A percentile compares a stretch with the other conserved stretches of the same genome.
phyloP scores from a whole-genome alignment of 2,329 filamentous ascomycete genomes.

The Conoideocrella luteorostrata region DNA sequence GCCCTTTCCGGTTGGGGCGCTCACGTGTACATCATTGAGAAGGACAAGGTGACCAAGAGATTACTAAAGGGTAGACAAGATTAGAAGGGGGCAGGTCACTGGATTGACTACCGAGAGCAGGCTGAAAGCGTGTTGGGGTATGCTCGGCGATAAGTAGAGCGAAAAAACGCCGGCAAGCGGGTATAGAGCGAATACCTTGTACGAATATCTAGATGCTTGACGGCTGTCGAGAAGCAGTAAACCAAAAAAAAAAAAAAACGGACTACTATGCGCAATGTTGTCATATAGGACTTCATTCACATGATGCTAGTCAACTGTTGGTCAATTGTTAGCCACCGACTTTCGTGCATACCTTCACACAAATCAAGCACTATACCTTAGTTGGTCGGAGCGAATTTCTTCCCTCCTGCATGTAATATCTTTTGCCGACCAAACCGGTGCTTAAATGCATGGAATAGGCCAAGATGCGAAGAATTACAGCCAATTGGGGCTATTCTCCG shows the following conservation, averaged over 20 bases:
- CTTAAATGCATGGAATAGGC: no score
- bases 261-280: not conserved
- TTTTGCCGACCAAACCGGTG: no score
- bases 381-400: no score
- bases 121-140: not conserved
- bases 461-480: no score
- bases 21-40: constrained; percentile 99
- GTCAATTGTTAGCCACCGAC: no score
- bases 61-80: constrained; percentile 97
- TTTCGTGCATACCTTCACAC: no score
- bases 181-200: constrained; percentile 7
- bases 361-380: no score
- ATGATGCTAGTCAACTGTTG: no score
- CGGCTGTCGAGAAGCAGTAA: constrained; percentile 4
- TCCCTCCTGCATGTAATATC: no score
- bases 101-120: constrained; percentile 7
- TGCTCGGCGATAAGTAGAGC: no score
- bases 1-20: constrained; percentile 97
- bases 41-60: constrained; percentile 99
- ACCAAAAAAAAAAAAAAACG: constrained; percentile 1
- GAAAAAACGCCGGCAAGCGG: no score
- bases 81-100: constrained; percentile 36
- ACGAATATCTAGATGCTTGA: constrained; percentile 15
- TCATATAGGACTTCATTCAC: not conserved
- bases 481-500: no score